Percentiles rank a stretch among this genome's conserved stretches.
Evolutionary conservation across 1,284 basidiomycete genomes (phyloP).

Genomic region (Exsudoporus floridanus): DNA sequence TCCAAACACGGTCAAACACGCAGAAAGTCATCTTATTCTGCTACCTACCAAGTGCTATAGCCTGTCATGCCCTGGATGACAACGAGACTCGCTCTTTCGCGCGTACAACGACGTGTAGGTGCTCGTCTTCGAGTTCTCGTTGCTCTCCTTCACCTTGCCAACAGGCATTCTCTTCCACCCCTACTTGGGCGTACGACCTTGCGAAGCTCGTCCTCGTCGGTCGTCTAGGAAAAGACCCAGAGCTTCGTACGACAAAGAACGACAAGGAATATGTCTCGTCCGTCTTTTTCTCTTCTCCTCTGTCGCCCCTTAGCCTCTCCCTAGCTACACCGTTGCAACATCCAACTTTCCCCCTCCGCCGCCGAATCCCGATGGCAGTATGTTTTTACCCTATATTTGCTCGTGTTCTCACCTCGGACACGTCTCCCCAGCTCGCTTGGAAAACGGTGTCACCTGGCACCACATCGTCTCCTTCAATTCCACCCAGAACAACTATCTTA

Average conservation of each 20-base stretch:
- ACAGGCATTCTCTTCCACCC: conserved; percentile 69
- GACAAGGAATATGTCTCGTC: conserved; percentile 77
- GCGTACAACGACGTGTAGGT: conserved; percentile 51
- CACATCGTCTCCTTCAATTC: conserved; percentile 68
- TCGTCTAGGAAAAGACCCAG: conserved; percentile 67
- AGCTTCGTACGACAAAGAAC: conserved; percentile 62
- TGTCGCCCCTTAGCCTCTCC: conserved; percentile 1
- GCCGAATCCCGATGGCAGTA: conserved; percentile 60
- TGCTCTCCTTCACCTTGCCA: background rate
- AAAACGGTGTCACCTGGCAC: conserved; percentile 68
- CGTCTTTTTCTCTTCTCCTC: conserved; percentile 30
- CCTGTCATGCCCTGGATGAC: conserved; percentile 46
- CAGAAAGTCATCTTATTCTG: background rate
- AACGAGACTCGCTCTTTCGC: conserved; percentile 44
- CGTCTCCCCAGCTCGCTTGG: conserved; percentile 48
- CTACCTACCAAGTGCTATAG: background rate
- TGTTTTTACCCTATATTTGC: conserved; percentile 20
- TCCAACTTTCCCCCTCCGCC: conserved; percentile 58
- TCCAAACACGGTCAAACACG: conserved; percentile 30
- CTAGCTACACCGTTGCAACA: conserved; percentile 71
- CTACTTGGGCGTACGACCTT: conserved; percentile 55
- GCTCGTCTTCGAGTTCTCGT: background rate
- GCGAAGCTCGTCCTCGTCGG: conserved; percentile 78
- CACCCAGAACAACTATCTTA: conserved; percentile 56
- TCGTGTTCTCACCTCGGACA: background rate